phyloP scores from a whole-genome alignment of 2,329 filamentous ascomycete genomes.

The Beauveria asiatica region DNA sequence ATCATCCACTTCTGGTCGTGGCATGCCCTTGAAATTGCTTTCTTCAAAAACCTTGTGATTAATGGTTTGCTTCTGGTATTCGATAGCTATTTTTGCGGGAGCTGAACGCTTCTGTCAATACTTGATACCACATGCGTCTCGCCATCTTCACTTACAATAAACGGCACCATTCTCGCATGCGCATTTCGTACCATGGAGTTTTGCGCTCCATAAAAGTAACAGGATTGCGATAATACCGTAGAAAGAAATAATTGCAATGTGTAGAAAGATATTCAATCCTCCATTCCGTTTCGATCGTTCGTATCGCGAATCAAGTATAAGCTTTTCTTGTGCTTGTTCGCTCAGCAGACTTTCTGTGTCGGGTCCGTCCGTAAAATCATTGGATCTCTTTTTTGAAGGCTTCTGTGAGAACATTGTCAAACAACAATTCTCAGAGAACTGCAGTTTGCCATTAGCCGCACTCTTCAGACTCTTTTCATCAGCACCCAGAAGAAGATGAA shows the following conservation, averaged over 20 bases:
- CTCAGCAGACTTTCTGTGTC: conserved; percentile 7
- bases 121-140: neutral
- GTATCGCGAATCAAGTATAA: neutral
- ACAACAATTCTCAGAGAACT: neutral
- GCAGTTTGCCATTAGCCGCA: neutral
- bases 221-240: neutral
- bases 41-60: conserved; percentile 1
- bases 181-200: neutral
- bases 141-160: conserved; percentile 1
- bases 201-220: conserved; percentile 1
- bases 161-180: neutral
- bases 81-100: conserved; percentile 1
- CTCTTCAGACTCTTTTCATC: too few species aligned
- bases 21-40: conserved; percentile 6
- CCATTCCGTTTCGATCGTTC: neutral
- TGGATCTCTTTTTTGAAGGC: neutral
- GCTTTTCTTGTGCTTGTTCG: conserved; percentile 2
- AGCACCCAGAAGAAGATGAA: neutral
- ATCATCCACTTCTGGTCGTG: conserved; percentile 7
- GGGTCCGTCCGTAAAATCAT: neutral
- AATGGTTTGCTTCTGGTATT: conserved; percentile 7
- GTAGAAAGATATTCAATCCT: neutral
- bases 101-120: neutral
- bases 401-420: conserved; percentile 3
- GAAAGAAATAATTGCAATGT: neutral